phyloP scores from a whole-genome alignment of 495 filamentous ascomycete genomes.

The Acidomyces sp. region DNA sequence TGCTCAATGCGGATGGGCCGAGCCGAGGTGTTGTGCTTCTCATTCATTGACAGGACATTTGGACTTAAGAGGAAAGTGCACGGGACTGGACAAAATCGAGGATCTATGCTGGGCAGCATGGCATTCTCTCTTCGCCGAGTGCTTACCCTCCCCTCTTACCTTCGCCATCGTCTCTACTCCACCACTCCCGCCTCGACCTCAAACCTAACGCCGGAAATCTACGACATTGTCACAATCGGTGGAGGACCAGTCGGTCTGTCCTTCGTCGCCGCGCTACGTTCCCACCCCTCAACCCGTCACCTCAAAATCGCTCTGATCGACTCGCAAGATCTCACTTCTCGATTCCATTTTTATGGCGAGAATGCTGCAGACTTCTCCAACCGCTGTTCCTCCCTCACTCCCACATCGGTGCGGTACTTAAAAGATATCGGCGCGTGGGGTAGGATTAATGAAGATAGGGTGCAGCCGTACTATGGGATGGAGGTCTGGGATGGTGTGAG shows the following conservation, averaged over 20 bases:
- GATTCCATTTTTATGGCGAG: slow-evolving; percentile 45
- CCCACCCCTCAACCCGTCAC: slow-evolving; percentile 57
- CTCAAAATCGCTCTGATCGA: slow-evolving; percentile 85
- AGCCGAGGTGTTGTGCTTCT: too few relatives aligned
- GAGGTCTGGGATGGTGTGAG: slow-evolving; percentile 92
- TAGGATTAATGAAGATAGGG: slow-evolving; percentile 53
- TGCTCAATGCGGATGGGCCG: too few relatives aligned
- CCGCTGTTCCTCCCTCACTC: slow-evolving; percentile 86
- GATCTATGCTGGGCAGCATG: slow-evolving; percentile 1
- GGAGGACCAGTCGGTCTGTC: slow-evolving; percentile 92
- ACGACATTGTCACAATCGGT: slow-evolving; percentile 91
- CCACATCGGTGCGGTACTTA: slow-evolving; percentile 48
- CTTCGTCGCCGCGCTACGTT: slow-evolving; percentile 69
- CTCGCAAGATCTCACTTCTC: slow-evolving; percentile 59
- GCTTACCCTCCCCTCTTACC: slow-evolving; percentile 10
- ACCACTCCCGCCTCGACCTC: slow-evolving; percentile 1
- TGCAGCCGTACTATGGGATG: slow-evolving; percentile 87
- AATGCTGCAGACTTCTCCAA: slow-evolving; percentile 78
- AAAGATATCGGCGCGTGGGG: slow-evolving; percentile 68
- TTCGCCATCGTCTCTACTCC: slow-evolving; percentile 11
- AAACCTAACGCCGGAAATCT: slow-evolving; percentile 44
- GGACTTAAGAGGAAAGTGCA: too few relatives aligned
- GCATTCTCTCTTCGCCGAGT: slow-evolving; percentile 4
- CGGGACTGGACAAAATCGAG: too few relatives aligned
- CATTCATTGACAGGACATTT: too few relatives aligned